These are phyloP conservation scores for Tulasnella sp. DNA, from an alignment of 768 basidiomycete species.

Conservation along the genomic window DNA sequence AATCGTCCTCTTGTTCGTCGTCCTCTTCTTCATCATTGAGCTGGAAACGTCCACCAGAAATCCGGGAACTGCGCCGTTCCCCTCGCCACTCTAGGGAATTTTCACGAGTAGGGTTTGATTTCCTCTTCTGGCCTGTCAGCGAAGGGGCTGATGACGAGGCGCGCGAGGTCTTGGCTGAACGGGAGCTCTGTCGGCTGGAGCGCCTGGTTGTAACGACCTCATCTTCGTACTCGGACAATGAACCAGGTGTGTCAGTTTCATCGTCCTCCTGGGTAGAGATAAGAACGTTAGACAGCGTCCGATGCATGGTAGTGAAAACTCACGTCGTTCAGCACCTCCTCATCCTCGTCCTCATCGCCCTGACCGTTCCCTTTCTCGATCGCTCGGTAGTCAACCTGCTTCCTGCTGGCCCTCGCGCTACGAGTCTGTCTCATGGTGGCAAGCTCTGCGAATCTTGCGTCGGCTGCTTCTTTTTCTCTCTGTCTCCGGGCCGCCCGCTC, in stretches of 20 bases:
- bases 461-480: conserved; percentile 37
- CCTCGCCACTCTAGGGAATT: conserved; percentile 24
- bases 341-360: conserved; percentile 11
- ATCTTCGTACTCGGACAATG: background rate
- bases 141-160: conserved; percentile 18
- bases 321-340: background rate
- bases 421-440: conserved; percentile 10
- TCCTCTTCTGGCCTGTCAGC: conserved; percentile 14
- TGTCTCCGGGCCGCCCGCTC: background rate
- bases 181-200: background rate
- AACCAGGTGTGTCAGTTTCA: background rate
- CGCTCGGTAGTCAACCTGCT: conserved; percentile 17
- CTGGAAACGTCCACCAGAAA: background rate
- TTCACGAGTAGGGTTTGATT: background rate
- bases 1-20: background rate
- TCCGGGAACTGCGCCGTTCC: conserved; percentile 28
- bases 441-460: conserved; percentile 8
- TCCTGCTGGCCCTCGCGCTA: background rate
- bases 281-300: background rate
- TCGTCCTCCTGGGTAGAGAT: background rate
- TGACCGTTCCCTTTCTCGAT: conserved; percentile 10
- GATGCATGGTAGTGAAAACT: background rate
- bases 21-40: background rate
- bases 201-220: background rate
- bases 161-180: conserved; percentile 1